A percentile compares a stretch with the other conserved stretches of the same genome.
Conservation (phyloP, 2,329 filamentous ascomycete genomes). For the Colletotrichum sp. region DNA sequence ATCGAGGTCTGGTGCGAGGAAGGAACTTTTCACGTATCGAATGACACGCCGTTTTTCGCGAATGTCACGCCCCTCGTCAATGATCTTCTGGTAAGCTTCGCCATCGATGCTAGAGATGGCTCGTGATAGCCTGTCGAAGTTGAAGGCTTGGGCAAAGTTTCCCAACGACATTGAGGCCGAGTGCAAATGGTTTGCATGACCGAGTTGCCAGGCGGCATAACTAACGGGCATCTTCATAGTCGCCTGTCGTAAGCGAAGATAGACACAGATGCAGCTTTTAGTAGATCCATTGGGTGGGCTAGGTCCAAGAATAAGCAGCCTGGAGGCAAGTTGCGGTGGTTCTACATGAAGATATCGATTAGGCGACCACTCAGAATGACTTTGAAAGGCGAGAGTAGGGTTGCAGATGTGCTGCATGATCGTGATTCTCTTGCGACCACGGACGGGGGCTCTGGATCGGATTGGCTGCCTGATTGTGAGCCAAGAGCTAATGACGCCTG, state of each 20-base stretch:
- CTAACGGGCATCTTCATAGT: neutral
- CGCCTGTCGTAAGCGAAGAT: neutral
- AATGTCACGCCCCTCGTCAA: accelerated
- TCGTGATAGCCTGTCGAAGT: neutral
- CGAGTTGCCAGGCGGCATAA: neutral
- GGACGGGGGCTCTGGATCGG: too few relatives aligned
- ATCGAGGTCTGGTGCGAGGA: neutral
- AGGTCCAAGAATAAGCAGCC: neutral
- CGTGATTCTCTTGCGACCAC: too few relatives aligned
- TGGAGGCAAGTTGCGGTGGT: neutral
- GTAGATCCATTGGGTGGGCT: neutral
- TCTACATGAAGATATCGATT: too few relatives aligned
- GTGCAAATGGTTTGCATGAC: neutral
- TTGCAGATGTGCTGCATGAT: accelerated
- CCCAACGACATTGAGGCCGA: neutral
- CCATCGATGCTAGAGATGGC: neutral
- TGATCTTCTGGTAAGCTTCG: neutral
- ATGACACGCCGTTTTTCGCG: neutral
- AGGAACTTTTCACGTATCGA: neutral
- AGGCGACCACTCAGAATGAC: too few relatives aligned
- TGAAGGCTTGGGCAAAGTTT: neutral
- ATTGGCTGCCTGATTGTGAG: too few relatives aligned
- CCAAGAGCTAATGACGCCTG: too few relatives aligned
- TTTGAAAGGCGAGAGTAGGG: too few relatives aligned
- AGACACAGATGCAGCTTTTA: accelerated